Evolutionary conservation across 257 asterid genomes (phyloP).

Genomic region (Schizonepeta tenuifolia): DNA sequence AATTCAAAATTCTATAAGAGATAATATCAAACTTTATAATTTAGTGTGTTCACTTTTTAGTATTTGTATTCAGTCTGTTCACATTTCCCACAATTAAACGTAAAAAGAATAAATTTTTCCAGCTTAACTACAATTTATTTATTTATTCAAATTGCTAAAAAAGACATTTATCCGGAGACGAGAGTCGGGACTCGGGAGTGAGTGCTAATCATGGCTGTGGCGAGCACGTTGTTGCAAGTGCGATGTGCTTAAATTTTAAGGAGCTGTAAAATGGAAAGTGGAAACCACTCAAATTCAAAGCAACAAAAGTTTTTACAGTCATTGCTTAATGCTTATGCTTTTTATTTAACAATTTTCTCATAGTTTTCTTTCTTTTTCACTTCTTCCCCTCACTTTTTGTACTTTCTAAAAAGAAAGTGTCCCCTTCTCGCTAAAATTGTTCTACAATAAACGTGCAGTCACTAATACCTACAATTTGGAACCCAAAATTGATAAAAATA

Average conservation of each 20-base stretch:
- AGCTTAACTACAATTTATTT: too few species aligned
- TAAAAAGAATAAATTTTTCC: too few species aligned
- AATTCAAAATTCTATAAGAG: too few species aligned
- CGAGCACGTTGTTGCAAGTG: conserved; percentile 9
- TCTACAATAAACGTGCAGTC: too few species aligned
- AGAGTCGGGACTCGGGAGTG: not conserved
- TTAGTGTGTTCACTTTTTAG: too few species aligned
- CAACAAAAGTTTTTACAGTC: not conserved
- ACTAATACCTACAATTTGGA: too few species aligned
- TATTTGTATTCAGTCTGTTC: too few species aligned
- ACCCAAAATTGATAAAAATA: too few species aligned
- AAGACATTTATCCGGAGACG: too few species aligned
- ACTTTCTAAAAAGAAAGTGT: not conserved
- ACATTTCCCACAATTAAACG: too few species aligned
- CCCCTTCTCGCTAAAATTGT: not conserved
- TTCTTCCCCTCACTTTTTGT: not conserved
- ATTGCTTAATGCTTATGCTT: not conserved
- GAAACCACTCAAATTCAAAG: conserved; percentile 23
- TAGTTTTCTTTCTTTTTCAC: not conserved
- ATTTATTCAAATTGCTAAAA: too few species aligned
- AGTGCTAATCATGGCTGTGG: not conserved
- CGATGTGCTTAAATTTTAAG: not conserved
- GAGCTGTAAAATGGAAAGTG: not conserved
- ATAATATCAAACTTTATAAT: too few species aligned
- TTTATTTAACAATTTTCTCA: not conserved